Conservation (phyloP, 257 asterid species). For the Solanum medicagineum region DNA sequence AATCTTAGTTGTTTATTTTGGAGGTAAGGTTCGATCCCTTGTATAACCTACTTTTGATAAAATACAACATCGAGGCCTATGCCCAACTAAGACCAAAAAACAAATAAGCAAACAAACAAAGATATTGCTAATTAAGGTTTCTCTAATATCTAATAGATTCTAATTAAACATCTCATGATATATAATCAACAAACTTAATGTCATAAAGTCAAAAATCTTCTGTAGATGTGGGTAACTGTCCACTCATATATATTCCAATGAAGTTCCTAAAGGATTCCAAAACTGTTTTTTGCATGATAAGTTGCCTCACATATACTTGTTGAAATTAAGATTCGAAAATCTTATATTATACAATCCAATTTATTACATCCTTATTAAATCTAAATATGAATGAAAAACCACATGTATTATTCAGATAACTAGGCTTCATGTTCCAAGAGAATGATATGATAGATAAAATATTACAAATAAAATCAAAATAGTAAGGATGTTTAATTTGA, state of each 20-base stretch:
- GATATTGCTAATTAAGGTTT: not conserved
- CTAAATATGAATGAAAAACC: not conserved
- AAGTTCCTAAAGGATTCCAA: not conserved
- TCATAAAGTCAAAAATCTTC: not conserved
- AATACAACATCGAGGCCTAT: not conserved
- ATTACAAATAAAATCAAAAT: not conserved
- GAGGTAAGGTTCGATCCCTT: not conserved
- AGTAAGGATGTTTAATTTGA: not conserved
- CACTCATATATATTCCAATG: not conserved
- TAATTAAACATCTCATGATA: not conserved
- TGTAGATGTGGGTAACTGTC: not conserved
- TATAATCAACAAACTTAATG: not conserved
- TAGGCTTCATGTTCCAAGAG: not conserved
- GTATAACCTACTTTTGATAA: not conserved
- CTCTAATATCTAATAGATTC: not conserved
- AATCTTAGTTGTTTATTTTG: not conserved
- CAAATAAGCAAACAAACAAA: not conserved
- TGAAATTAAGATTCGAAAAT: not conserved
- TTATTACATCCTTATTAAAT: not conserved
- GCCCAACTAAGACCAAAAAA: not conserved
- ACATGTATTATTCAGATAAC: not conserved
- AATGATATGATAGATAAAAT: not conserved
- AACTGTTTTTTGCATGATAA: not conserved
- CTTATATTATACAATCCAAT: not conserved
- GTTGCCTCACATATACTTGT: not conserved